Evolutionary conservation across 805 yeast genomes (phyloP).

Genomic region (Teunomyces tritomae): DNA sequence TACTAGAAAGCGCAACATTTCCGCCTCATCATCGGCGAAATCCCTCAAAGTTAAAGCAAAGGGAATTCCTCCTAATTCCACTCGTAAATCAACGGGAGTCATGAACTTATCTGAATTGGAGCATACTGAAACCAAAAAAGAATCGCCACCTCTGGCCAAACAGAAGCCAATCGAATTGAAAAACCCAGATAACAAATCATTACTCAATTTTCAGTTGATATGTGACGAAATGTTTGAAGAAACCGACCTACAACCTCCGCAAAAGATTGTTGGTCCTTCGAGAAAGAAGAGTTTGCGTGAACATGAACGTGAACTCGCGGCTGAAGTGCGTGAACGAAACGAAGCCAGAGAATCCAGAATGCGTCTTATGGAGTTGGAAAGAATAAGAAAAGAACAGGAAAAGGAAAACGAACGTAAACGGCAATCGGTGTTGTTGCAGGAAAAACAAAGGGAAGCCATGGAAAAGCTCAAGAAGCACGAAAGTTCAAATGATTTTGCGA

Average conservation of each 20-base stretch:
- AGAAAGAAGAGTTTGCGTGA: slow-evolving; percentile 1
- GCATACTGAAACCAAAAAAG: slow-evolving; percentile 4
- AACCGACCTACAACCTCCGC: not conserved
- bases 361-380: slow-evolving; percentile 7
- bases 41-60: slow-evolving; percentile 12
- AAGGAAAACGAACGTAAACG: slow-evolving; percentile 15
- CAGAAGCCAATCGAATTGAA: not conserved
- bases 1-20: slow-evolving; percentile 1
- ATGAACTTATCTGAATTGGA: slow-evolving; percentile 16
- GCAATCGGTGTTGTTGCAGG: slow-evolving; percentile 22
- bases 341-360: slow-evolving; percentile 10
- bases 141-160: not conserved
- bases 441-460: slow-evolving; percentile 29
- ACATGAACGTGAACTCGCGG: slow-evolving; percentile 12
- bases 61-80: slow-evolving; percentile 16
- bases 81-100: slow-evolving; percentile 16
- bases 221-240: slow-evolving; percentile 29
- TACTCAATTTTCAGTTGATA: slow-evolving; percentile 28
- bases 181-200: slow-evolving; percentile 16
- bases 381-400: slow-evolving; percentile 8
- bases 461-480: slow-evolving; percentile 20
- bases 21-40: slow-evolving; percentile 11
- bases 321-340: slow-evolving; percentile 10
- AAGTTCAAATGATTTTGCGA: slow-evolving; percentile 16
- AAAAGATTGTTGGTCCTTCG: slow-evolving; percentile 9